Evolutionary conservation across 305 asterid genomes (phyloP).

Genomic region (Striga hermonthica): DNA sequence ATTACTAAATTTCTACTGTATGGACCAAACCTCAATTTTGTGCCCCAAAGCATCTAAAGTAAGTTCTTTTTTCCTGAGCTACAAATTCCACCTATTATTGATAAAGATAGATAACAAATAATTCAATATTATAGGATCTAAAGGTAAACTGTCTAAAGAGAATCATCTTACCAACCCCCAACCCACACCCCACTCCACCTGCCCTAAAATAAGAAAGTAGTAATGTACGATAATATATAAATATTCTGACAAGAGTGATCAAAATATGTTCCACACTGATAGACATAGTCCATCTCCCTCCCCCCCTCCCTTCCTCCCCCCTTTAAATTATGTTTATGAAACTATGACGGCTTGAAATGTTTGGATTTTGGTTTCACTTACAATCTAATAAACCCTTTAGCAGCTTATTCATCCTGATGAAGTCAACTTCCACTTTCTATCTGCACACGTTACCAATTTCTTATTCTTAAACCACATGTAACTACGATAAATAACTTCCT

Average conservation of each 20-base stretch:
- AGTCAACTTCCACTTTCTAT: no score
- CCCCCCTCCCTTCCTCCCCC: constrained; percentile 2
- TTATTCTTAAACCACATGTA: no score
- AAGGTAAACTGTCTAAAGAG: neutral
- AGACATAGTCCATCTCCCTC: constrained; percentile 13
- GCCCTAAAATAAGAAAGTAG: neutral
- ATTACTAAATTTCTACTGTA: no score
- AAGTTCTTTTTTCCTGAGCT: neutral
- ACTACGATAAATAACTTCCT: no score
- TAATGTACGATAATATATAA: constrained; percentile 13
- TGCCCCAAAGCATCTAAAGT: neutral
- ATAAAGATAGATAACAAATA: neutral
- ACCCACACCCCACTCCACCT: neutral
- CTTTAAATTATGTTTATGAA: no score
- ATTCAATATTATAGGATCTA: neutral
- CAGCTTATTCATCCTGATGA: no score
- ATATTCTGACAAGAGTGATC: neutral
- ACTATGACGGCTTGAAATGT: no score
- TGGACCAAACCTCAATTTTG: no score
- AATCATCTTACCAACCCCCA: neutral
- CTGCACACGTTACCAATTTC: no score
- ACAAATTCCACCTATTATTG: neutral
- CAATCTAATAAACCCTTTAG: no score
- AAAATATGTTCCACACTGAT: constrained; percentile 22
- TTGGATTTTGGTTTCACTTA: no score